phyloP scores from a whole-genome alignment of 805 yeast species.

The Metschnikowia baotianmanensis region DNA sequence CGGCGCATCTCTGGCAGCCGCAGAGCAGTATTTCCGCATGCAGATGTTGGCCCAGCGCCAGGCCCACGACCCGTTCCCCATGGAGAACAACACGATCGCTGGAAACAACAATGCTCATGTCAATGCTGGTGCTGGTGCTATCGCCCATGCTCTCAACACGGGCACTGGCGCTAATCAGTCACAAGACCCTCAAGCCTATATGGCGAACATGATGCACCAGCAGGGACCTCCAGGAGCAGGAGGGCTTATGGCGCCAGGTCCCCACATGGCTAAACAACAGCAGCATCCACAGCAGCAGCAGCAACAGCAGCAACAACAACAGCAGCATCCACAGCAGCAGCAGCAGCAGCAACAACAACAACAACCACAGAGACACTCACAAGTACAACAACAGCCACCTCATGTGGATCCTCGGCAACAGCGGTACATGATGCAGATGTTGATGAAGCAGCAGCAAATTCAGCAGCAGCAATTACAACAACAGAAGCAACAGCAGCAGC shows the following conservation, averaged over 20 bases:
- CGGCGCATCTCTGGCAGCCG: slow-evolving; percentile 31
- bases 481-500: slow-evolving; percentile 25
- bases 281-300: slow-evolving; percentile 4
- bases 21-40: slow-evolving; percentile 69
- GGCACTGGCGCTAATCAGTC: too few relatives aligned
- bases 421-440: slow-evolving; percentile 25
- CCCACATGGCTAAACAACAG: not conserved
- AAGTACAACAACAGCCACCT: slow-evolving; percentile 5
- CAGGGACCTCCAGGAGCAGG: slow-evolving; percentile 1
- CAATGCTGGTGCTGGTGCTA: too few relatives aligned
- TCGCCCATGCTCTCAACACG: too few relatives aligned
- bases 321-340: slow-evolving; percentile 2
- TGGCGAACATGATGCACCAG: slow-evolving; percentile 2
- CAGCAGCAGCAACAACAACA: slow-evolving; percentile 3
- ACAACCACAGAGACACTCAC: not conserved
- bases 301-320: slow-evolving; percentile 1
- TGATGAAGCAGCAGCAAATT: slow-evolving; percentile 24
- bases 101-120: too few relatives aligned
- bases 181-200: not conserved
- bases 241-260: slow-evolving; percentile 1
- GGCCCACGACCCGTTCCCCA: slow-evolving; percentile 31
- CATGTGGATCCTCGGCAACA: slow-evolving; percentile 19
- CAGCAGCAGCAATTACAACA: slow-evolving; percentile 17
- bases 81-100: not conserved
- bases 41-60: slow-evolving; percentile 59